Conservation (phyloP, 2,329 filamentous ascomycete genomes). For the Colletotrichum sojae region DNA sequence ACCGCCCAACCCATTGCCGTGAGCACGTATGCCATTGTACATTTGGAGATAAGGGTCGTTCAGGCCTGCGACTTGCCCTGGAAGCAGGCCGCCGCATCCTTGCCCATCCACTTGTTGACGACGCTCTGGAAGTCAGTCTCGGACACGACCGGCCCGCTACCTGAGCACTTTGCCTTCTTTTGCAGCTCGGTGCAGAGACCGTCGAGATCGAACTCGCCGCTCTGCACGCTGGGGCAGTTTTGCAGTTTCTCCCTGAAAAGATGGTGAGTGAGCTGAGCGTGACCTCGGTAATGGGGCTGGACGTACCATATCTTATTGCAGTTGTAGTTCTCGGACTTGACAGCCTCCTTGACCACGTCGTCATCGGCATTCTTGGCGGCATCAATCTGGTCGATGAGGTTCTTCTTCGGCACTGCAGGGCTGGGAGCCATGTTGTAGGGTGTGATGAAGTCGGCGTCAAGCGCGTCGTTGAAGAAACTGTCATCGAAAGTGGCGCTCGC, state of each 20-base stretch:
- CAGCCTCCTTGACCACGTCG: slow-evolving; percentile 62
- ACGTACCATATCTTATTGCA: slow-evolving; percentile 95
- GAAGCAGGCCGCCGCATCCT: slow-evolving; percentile 51
- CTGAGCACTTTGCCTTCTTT: slow-evolving; percentile 95
- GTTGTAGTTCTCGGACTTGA: slow-evolving; percentile 72
- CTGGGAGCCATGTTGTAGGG: slow-evolving; percentile 79
- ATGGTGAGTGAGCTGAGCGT: slow-evolving; percentile 56
- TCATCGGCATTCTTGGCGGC: slow-evolving; percentile 80
- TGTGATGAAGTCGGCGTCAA: slow-evolving; percentile 84
- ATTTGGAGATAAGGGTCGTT: slow-evolving; percentile 5
- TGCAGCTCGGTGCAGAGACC: slow-evolving; percentile 92
- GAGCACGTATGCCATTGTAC: slow-evolving; percentile 34
- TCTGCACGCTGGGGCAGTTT: slow-evolving; percentile 87
- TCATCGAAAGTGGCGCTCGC: slow-evolving; percentile 79
- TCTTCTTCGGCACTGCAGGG: slow-evolving; percentile 69
- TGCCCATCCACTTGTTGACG: slow-evolving; percentile 74
- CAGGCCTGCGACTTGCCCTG: slow-evolving; percentile 48
- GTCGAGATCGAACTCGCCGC: slow-evolving; percentile 94
- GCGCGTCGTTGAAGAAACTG: slow-evolving; percentile 79
- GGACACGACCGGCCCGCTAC: slow-evolving; percentile 89
- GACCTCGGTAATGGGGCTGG: background rate
- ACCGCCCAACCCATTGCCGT: slow-evolving; percentile 24
- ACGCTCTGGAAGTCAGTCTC: slow-evolving; percentile 90
- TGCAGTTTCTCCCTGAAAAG: slow-evolving; percentile 86
- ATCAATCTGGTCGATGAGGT: slow-evolving; percentile 84